phyloP scores from a whole-genome alignment of 2,329 filamentous ascomycete species.

The Fusarium nanum region DNA sequence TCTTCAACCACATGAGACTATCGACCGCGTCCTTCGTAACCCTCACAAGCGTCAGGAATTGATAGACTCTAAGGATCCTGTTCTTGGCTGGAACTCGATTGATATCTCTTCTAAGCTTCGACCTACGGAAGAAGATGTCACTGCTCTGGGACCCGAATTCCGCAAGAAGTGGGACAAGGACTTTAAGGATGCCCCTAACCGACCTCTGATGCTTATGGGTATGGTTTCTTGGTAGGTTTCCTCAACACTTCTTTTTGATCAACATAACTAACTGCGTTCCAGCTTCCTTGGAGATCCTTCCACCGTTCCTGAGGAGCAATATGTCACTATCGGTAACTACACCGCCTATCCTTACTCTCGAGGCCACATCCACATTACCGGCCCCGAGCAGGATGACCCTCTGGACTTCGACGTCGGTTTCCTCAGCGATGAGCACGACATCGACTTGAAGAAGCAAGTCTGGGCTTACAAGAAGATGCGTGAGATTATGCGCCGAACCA shows the following conservation, averaged over 20 bases:
- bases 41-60: constrained; percentile 59
- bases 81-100: constrained; percentile 68
- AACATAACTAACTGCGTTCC: neutral
- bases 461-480: constrained; percentile 76
- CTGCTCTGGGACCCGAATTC: constrained; percentile 64
- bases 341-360: constrained; percentile 61
- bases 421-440: constrained; percentile 65
- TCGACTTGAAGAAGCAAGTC: constrained; percentile 70
- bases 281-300: constrained; percentile 58
- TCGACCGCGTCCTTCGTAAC: constrained; percentile 65
- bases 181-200: constrained; percentile 57
- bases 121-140: constrained; percentile 64
- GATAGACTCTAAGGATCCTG: constrained; percentile 59
- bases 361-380: constrained; percentile 70
- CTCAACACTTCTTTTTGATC: too few relatives aligned
- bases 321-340: constrained; percentile 64
- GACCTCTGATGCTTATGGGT: constrained; percentile 61
- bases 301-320: constrained; percentile 56
- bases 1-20: constrained; percentile 49
- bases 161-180: constrained; percentile 66
- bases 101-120: constrained; percentile 68
- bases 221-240: constrained; percentile 44
- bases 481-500: constrained; percentile 68
- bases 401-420: constrained; percentile 69
- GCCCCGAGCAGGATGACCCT: constrained; percentile 54